Conservation (phyloP, 257 asterid species). For the Parsonsia alboflavescens region DNA sequence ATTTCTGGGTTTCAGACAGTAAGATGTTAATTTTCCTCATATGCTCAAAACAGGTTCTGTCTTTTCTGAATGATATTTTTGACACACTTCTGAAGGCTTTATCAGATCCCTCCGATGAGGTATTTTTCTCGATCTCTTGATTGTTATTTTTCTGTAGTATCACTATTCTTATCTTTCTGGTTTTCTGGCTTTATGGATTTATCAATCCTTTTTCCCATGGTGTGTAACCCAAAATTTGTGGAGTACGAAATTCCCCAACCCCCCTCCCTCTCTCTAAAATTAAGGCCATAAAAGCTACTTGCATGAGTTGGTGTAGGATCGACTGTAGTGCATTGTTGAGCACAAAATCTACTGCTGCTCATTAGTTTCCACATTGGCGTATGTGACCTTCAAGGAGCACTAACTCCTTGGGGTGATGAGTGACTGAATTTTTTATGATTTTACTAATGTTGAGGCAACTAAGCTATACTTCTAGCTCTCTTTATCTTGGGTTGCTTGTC, state of each 20-base stretch:
- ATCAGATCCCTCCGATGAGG: slow-evolving; percentile 99
- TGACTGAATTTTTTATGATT: background rate
- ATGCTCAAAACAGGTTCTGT: slow-evolving; percentile 62
- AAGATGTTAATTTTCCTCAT: slow-evolving; percentile 10
- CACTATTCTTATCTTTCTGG: background rate
- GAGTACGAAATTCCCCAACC: background rate
- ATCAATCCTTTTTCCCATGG: background rate
- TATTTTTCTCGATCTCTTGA: slow-evolving; percentile 27
- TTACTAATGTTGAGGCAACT: background rate
- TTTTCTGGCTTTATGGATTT: background rate
- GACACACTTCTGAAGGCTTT: slow-evolving; percentile 85
- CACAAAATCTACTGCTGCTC: background rate
- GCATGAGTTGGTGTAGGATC: background rate
- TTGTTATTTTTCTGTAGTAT: background rate
- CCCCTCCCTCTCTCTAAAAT: background rate
- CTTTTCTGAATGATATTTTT: slow-evolving; percentile 68
- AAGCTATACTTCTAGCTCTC: background rate
- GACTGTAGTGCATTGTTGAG: background rate
- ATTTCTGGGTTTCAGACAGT: background rate
- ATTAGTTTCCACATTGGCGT: background rate
- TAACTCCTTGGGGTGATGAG: background rate
- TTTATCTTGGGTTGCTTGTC: background rate
- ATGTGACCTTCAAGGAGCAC: background rate
- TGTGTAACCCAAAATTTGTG: background rate
- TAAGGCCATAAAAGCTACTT: background rate